Evolutionary conservation across 495 filamentous ascomycete species (phyloP), one percentile per base, ranked within the genome.

Genomic region (Hypoxylon rickii): DNA sequence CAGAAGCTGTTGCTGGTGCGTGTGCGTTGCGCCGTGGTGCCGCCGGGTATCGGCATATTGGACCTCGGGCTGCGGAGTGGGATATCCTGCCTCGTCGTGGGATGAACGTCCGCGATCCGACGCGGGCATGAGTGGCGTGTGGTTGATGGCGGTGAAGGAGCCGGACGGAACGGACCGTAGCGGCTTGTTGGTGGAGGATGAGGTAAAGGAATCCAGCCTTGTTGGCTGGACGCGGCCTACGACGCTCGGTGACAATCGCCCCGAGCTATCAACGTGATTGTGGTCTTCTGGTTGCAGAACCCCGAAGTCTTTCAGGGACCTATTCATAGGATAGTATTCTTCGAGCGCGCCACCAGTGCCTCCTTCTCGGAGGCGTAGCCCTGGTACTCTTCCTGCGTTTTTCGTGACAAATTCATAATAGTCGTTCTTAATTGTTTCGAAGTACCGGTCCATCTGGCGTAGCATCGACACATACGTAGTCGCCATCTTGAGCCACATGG

Each of bases 381-480:
- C 63, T 26, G 46, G 62, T 15, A 32, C 37, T 12, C 17, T 34
- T 7, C 41, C 31, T 5, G 40, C 32, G 15, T 64, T 70, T 57
- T 66, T 66, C 43, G 58, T 56, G 13, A 53, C 62, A 44, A 68
- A 61, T 36, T 51, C 52, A 13, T 67, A 55, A 54, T 82, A 88
- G 49, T 89, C 86, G 11, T 75, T 76, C 66, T 83, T 86, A 48
- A 86, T 84, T 15, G 72, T 79, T 15, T 77, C 71, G 63, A 87
- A 90, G 70, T 89, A 92, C 16, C 71, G 73, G 59, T 87, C 79
- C 72, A 90, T 83, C 10, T 83, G 79, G 38, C 80, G 75, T 39
- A 93, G 75, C n/a, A 87, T 86, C 20, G 70, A 73, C 58, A 86
- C 84, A 74, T 88, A 92, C 2, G 83, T 87, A 17, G 80, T 76